Evolutionary conservation across 371 early-diverging fungal species (phyloP), one percentile per base, ranked within the genome.

Genomic region (Mortierella sp.): DNA sequence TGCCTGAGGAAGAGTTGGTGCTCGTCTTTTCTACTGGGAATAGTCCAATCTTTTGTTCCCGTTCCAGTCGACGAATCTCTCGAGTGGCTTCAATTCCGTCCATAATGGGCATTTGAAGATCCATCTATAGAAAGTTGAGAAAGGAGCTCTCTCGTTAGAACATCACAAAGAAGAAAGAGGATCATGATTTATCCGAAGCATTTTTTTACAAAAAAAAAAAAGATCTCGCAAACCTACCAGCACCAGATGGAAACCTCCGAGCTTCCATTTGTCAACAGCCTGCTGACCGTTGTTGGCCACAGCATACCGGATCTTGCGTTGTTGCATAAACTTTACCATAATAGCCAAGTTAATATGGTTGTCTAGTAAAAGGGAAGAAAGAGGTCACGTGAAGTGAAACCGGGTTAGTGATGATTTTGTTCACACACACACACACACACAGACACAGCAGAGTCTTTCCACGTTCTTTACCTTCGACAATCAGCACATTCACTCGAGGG

Each of bases 51-150:
- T 87, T 87, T 65, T 88, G 83, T 37, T 84, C 81, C 63, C 85
- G 86, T 75, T 94, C 95, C 62, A 92, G 61, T 0, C 80, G 76
- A 37, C 94, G 88, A 57, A 94, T 95, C 77, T 83, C 85, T 19
- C 90, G 87, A 2, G 95, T 94, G 3, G 93, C 93, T 62, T 90
- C 87, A 25, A 95, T 91, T 61, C 95, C 95, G 69, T 92, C 89
- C 92, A 94, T 91, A 1, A 91, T 89, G 7, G 94, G 94, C 68
- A 95, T 84, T 77, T 93, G 90, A 70, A 95, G 90, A 80, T 95
- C 95, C 93, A 94, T 93, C 87, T 91, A 79, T 14, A 58, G 28
- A 11, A 25, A 50, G 53, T 19, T 12, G 26, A 50, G 5, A 14
- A n/a, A 50, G n/a, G 53, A 53, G 26, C n/a, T n/a, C n/a, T n/a